Base-by-base conservation (phyloP, 352 stramenopile genomes). In the Blastocystis sp. region DNA sequence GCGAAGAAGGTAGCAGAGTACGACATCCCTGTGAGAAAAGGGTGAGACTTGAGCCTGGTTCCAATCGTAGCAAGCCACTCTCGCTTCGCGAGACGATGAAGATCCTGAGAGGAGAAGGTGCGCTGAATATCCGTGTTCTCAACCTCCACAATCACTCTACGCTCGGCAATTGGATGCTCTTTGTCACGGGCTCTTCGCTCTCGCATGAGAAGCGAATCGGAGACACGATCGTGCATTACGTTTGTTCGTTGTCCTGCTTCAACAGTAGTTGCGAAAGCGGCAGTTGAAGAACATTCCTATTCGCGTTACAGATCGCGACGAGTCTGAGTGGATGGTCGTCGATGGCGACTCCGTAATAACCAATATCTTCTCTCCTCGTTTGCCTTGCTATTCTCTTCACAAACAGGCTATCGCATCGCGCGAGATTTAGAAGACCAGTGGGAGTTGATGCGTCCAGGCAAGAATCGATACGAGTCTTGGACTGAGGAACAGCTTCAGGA, bases 291-390 rank as follows among this genome's bases (percentile, higher is more conserved):
- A 80, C 41, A 62, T 80, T 41, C 70, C 70, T 13, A 62, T 62
- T 20, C 70, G 70, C 55, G 70, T 80, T 15, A 80, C 70, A 26
- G 70, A 80, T 80, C 70, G 70, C 39, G 70, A 80, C 37, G 70
- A 80, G 43, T 64, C 45, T 0, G 70, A 80, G n/a, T 80, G 70
- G 70, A 80, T 80, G 70, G 70, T 80, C 0, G 70, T 80, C 7
- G 70, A 80, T 20, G 70, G 70, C 3, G 43, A 62, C n/a, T 64
- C 45, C 34, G 54, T 80, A 15, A 80, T 80, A n/a, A 80, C 70
- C 8, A 80, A 80, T 41, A 80, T 80, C 45, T 80, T 80, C 70
- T 80, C 70, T 26, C 70, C 70, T 15, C 70, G 70, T 79, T 15
- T 9, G 29, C 20, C 23, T 20, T 18, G 3, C 18, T 18, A 18